A percentile compares a stretch with the other conserved stretches of the same genome.
phyloP scores from a whole-genome alignment of 2,329 filamentous ascomycete genomes.

The Dactylellina leptospora region DNA sequence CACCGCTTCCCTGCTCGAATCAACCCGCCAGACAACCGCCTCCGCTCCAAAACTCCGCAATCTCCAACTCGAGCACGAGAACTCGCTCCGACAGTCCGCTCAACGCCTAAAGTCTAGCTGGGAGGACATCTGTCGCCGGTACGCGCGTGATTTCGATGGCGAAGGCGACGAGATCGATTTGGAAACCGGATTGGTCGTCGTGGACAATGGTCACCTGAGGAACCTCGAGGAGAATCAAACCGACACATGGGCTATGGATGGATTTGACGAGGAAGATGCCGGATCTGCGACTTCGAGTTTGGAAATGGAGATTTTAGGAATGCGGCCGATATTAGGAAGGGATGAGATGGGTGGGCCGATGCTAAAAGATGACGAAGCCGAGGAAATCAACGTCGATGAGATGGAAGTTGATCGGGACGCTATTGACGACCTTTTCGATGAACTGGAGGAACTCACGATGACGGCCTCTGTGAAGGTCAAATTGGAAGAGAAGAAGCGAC shows the following conservation, averaged over 20 bases:
- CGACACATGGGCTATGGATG: constrained; percentile 65
- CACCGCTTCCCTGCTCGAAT: constrained; percentile 35
- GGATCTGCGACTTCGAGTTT: constrained; percentile 34
- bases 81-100: constrained; percentile 73
- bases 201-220: constrained; percentile 86
- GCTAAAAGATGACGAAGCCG: constrained; percentile 43
- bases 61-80: constrained; percentile 64
- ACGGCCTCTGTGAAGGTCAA: constrained; percentile 18
- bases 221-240: constrained; percentile 65
- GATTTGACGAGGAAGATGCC: constrained; percentile 51
- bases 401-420: constrained; percentile 54
- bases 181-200: constrained; percentile 79
- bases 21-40: constrained; percentile 20
- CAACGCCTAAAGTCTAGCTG: constrained; percentile 79
- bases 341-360: constrained; percentile 42
- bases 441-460: constrained; percentile 54
- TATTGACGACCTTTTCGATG: constrained; percentile 57
- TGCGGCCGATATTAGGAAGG: constrained; percentile 31
- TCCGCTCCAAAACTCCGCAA: constrained; percentile 43
- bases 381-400: constrained; percentile 46
- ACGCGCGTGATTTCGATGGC: constrained; percentile 80
- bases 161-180: constrained; percentile 91
- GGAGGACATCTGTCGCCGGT: constrained; percentile 89
- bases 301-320: constrained; percentile 47
- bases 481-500: constrained; percentile 29